phyloP scores from a whole-genome alignment of 2,329 filamentous ascomycete species.

The Dothideomycetes sp. region DNA sequence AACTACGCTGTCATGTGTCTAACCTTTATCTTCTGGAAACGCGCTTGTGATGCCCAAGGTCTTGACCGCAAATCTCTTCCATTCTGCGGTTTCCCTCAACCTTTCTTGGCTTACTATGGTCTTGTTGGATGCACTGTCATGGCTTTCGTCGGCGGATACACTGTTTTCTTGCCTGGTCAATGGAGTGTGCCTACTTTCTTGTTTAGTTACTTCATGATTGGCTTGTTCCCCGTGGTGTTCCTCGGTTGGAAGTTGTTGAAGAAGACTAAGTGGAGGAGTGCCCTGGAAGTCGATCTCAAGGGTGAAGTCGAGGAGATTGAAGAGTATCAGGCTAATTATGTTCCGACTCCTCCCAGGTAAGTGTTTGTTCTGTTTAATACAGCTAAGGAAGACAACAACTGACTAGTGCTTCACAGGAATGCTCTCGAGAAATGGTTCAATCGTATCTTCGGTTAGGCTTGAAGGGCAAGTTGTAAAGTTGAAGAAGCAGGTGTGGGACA shows the following conservation, averaged over 20 bases:
- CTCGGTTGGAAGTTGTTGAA: conserved; percentile 63
- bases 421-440: too few relatives aligned
- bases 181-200: conserved; percentile 50
- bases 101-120: conserved; percentile 61
- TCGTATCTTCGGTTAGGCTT: too few relatives aligned
- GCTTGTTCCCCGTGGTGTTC: conserved; percentile 60
- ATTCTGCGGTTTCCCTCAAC: conserved; percentile 60
- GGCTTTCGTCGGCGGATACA: conserved; percentile 66
- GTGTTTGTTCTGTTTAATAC: not conserved
- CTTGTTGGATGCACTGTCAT: conserved; percentile 57
- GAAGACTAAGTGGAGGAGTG: conserved; percentile 48
- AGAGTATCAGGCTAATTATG: conserved; percentile 55
- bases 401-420: too few relatives aligned
- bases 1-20: conserved; percentile 62
- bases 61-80: conserved; percentile 59
- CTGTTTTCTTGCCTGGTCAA: conserved; percentile 64
- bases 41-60: conserved; percentile 60
- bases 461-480: too few relatives aligned
- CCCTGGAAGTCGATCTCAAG: conserved; percentile 53
- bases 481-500: too few relatives aligned
- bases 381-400: too few relatives aligned
- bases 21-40: conserved; percentile 64
- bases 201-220: conserved; percentile 57
- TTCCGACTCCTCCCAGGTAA: conserved; percentile 30
- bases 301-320: conserved; percentile 58